phyloP scores from a whole-genome alignment of 2,329 filamentous ascomycete genomes.

The Cladophialophora psammophila region DNA sequence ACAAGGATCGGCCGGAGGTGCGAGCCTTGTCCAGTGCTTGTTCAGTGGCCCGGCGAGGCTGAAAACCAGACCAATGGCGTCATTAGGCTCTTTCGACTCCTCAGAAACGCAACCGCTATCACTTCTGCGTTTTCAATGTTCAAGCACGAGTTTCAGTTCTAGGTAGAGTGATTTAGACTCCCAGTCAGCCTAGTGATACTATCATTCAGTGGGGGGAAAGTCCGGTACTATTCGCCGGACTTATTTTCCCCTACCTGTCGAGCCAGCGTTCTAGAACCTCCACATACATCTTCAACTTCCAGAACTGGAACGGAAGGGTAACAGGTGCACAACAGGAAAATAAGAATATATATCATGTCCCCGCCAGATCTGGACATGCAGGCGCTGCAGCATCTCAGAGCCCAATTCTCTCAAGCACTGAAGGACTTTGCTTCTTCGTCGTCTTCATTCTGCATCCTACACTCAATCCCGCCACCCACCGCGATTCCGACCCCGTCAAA shows the following conservation, averaged over 20 bases:
- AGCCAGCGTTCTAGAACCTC: no score
- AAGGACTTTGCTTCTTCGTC: constrained; percentile 33
- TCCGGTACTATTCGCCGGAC: no score
- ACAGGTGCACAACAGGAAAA: not conserved
- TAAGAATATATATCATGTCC: constrained; percentile 19
- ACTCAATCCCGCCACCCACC: constrained; percentile 24
- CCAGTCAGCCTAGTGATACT: not conserved
- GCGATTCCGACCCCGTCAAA: constrained; percentile 18
- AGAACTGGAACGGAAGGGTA: no score
- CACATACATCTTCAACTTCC: no score
- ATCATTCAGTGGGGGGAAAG: no score
- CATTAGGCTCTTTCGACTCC: constrained; percentile 2
- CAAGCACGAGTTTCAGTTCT: not conserved
- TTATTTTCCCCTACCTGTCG: no score
- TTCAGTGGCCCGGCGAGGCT: constrained; percentile 22
- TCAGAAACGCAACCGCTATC: not conserved
- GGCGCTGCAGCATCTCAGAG: constrained; percentile 26
- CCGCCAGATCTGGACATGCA: constrained; percentile 24
- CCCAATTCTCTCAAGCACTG: constrained; percentile 30
- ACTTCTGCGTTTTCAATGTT: not conserved
- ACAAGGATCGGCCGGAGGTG: not conserved
- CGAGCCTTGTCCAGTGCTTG: not conserved
- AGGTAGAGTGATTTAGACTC: not conserved
- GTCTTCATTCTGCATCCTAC: constrained; percentile 30
- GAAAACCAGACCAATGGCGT: constrained; percentile 23